Evolutionary conservation across 331 rosid genomes (phyloP), one percentile per base, ranked within the genome.

Genomic region (Phaseolus coccineus): DNA sequence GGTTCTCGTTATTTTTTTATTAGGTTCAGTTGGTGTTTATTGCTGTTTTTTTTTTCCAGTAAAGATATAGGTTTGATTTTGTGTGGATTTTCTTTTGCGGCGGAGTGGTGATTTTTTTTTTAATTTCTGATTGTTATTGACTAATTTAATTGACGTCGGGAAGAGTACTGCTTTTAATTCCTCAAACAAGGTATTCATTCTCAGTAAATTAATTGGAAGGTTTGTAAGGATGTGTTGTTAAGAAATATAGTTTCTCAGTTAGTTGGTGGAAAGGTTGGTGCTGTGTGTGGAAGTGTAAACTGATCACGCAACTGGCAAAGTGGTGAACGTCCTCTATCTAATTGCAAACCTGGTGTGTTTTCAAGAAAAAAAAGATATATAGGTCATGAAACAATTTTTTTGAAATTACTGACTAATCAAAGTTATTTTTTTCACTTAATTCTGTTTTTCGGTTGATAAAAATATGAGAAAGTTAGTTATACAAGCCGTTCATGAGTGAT

Each of bases 51-150:
- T 8, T 4, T 39, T 6, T 5, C 0, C 4, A 1, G 3, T 2
- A 28, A 13, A 59, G 2, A 28, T 44, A 44, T 25, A 15, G 48
- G 27, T 77, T 77, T 16, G 51, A 14, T 4, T 22, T 15, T 51
- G 65, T 25, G 63, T 48, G 37, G 0, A 3, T 2, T 5, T 33
- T 47, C 13, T 47, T 51, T 19, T n/a, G 59, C 19, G 6, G 8
- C 11, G 59, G 19, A 80, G 77, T 87, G 88, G 88, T 72, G 89
- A 77, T 87, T 78, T 70, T n/a, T 7, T 42, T 67, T 40, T 77
- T 73, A 85, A 59, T 76, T 63, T 24, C 9, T 52, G 31, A 14
- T 40, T 39, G 31, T 62, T 61, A 8, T 8, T 56, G 75, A 52
- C 28, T 56, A 35, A 31, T 33, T 31, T 62, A 62, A 14, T 80